phyloP scores from a whole-genome alignment of 2,329 filamentous ascomycete genomes.

The Grosmannia serpens region DNA sequence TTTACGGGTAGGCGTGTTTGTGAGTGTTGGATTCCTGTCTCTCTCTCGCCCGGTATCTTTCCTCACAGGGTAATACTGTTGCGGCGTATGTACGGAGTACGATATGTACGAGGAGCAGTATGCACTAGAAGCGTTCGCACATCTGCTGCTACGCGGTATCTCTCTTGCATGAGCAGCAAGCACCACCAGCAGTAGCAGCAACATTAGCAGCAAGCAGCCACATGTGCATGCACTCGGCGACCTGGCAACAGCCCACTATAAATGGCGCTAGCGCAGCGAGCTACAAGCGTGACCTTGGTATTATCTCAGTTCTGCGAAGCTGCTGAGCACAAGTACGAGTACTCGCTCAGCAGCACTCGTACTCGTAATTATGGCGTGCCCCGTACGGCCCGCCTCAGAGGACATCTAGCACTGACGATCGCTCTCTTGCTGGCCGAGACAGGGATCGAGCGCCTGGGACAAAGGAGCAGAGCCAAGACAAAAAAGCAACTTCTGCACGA shows the following conservation, averaged over 20 bases:
- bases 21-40: no score
- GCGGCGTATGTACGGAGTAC: no score
- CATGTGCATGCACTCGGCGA: background rate
- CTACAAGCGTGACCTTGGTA: background rate
- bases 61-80: no score
- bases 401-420: background rate
- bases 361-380: background rate
- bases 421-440: background rate
- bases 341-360: no score
- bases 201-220: background rate
- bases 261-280: background rate
- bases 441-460: background rate
- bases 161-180: background rate
- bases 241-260: slow-evolving; percentile 1
- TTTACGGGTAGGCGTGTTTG: background rate
- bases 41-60: no score
- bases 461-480: background rate
- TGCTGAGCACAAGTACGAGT: no score
- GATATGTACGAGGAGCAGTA: background rate
- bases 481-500: background rate
- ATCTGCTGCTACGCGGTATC: background rate
- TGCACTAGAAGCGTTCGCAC: background rate
- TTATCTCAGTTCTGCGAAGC: background rate
- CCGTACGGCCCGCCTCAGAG: background rate
- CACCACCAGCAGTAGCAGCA: background rate